Percentiles rank a stretch among this genome's conserved stretches.
Evolutionary conservation across 2,329 filamentous ascomycete species (phyloP).

Genomic region (Emericellopsis cladophorae): DNA sequence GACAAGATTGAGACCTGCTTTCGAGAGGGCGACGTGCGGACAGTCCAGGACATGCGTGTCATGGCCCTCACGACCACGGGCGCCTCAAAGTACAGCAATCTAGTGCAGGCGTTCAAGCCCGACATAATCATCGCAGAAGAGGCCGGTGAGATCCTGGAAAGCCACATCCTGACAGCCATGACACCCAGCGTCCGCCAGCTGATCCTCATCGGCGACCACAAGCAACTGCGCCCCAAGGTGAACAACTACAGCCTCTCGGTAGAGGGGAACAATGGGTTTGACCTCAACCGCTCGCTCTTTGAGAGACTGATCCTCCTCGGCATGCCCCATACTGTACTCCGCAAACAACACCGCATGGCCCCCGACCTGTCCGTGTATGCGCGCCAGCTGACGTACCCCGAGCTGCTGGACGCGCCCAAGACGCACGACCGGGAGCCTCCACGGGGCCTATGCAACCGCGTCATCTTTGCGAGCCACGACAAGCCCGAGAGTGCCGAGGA

Average conservation of each 20-base stretch:
- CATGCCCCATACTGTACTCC: slow-evolving; percentile 51
- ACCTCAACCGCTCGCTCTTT: slow-evolving; percentile 47
- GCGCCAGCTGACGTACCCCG: slow-evolving; percentile 46
- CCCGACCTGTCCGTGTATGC: slow-evolving; percentile 50
- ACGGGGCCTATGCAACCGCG: slow-evolving; percentile 42
- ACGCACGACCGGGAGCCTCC: slow-evolving; percentile 33
- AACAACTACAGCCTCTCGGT: slow-evolving; percentile 58
- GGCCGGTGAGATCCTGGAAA: slow-evolving; percentile 63
- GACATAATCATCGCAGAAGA: slow-evolving; percentile 65
- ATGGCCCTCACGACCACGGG: slow-evolving; percentile 67
- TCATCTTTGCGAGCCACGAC: slow-evolving; percentile 56
- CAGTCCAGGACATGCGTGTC: slow-evolving; percentile 28
- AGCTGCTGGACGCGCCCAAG: slow-evolving; percentile 39
- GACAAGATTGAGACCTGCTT: background rate
- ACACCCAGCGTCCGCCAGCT: slow-evolving; percentile 39
- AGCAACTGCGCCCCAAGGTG: slow-evolving; percentile 62
- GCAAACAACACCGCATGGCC: slow-evolving; percentile 51
- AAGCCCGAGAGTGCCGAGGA: slow-evolving; percentile 34
- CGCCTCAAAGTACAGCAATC: slow-evolving; percentile 62
- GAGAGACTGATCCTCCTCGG: slow-evolving; percentile 62
- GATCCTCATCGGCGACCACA: slow-evolving; percentile 61
- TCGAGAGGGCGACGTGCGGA: slow-evolving; percentile 24
- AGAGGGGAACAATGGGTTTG: too few species aligned
- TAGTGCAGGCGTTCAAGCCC: slow-evolving; percentile 54
- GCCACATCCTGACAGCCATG: slow-evolving; percentile 38